Conservation (phyloP, 139 green algal genomes). For the Asterochloris erici region DNA sequence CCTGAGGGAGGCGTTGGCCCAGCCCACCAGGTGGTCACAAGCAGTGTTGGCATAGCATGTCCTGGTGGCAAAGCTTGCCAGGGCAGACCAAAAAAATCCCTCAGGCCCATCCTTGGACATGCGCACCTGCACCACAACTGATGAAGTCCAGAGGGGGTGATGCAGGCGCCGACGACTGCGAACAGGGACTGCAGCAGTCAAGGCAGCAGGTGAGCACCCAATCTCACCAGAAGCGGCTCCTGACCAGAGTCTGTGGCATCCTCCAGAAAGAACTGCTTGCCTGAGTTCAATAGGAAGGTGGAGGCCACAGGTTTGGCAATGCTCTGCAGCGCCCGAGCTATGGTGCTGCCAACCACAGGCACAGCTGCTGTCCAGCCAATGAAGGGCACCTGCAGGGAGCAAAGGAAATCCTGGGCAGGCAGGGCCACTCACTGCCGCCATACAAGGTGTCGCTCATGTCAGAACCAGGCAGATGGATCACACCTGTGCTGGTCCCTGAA, state of each 20-base stretch:
- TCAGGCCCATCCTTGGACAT: conserved; percentile 50
- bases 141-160: neutral
- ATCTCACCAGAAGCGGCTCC: conserved; percentile 16
- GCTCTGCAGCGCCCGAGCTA: conserved; percentile 28
- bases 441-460: conserved; percentile 2
- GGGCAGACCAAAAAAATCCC: conserved; percentile 54
- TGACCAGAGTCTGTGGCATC: conserved; percentile 22
- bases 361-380: conserved; percentile 47
- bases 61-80: conserved; percentile 58
- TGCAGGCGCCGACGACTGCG: neutral
- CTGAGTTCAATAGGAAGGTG: conserved; percentile 18
- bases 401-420: neutral
- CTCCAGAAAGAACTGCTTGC: conserved; percentile 47
- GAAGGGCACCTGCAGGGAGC: conserved; percentile 58
- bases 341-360: conserved; percentile 31
- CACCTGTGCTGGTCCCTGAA: conserved; percentile 56
- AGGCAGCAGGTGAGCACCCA: neutral
- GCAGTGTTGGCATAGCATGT: conserved; percentile 73
- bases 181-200: neutral
- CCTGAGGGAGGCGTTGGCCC: conserved; percentile 72
- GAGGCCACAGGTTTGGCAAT: conserved; percentile 20
- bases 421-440: neutral
- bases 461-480: neutral
- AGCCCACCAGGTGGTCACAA: conserved; percentile 63
- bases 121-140: conserved; percentile 30